These are phyloP conservation scores for Colletotrichum destructivum DNA, from an alignment of 2,329 filamentous ascomycete genomes.

Conservation along the genomic window DNA sequence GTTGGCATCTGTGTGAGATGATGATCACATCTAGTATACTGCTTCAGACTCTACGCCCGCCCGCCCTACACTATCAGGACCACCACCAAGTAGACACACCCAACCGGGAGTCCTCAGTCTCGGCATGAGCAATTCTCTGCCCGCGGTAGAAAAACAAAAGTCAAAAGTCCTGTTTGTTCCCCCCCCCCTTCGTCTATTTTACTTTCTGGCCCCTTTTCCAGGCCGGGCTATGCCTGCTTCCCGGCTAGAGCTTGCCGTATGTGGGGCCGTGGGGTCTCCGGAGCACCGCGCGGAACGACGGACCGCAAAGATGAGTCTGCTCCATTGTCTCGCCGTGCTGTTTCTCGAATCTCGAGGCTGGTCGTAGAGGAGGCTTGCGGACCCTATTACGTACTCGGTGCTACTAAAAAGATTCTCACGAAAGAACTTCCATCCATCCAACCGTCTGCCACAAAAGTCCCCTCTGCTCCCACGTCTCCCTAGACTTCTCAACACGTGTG, in stretches of 20 bases:
- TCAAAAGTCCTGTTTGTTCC: not conserved
- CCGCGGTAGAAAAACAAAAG: not conserved
- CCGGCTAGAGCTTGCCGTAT: not conserved
- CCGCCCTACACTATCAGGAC: too few relatives aligned
- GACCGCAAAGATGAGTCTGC: slow-evolving; percentile 17
- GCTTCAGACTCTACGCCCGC: not conserved
- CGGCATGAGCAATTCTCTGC: too few relatives aligned
- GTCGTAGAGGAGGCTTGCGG: not conserved
- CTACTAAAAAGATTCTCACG: not conserved
- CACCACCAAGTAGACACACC: too few relatives aligned
- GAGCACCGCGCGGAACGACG: slow-evolving; percentile 16
- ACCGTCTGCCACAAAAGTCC: slow-evolving; percentile 1
- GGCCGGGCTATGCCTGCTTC: slow-evolving; percentile 19
- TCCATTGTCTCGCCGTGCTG: slow-evolving; percentile 1
- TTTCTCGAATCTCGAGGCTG: not conserved
- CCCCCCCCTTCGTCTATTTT: slow-evolving; percentile 14
- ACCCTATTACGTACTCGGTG: slow-evolving; percentile 5
- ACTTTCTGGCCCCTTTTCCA: slow-evolving; percentile 22
- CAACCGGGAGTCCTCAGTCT: not conserved
- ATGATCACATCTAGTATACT: not conserved
- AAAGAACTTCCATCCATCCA: not conserved
- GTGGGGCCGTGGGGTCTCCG: slow-evolving; percentile 20
- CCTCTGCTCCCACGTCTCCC: not conserved
- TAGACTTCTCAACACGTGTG: not conserved
- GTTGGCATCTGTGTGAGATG: not conserved